Base-by-base conservation (phyloP, 2,329 filamentous ascomycete species). In the Biscogniauxia mediterranea region DNA sequence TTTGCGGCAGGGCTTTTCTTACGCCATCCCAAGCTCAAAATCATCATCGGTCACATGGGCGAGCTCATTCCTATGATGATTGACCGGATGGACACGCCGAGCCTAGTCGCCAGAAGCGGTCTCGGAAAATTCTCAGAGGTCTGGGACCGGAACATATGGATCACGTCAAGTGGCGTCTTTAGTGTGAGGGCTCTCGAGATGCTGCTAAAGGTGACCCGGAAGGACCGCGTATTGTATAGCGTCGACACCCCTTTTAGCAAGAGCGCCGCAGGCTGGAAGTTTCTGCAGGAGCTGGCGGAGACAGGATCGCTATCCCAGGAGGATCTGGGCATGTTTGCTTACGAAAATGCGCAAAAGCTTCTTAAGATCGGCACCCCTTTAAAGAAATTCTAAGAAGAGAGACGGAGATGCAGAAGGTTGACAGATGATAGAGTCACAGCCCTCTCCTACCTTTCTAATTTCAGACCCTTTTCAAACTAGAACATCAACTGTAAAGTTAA, bases 161-260 rank as follows among this genome's bases (percentile, higher is more conserved):
- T 88, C 25, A 86, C 84, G 1, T 85, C 83, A 1, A 81, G 78
- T 57, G 84, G 84, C 2, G 78, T 81, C 59, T 85, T 81, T 70
- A 78, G 78, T 26, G 61, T 85, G 19, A 62, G 61, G n/a, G 49
- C 51, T 11, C 32, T 62, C 3, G 60, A 64, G 42, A 62, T 65
- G 61, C 50, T 64, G 1, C 8, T 65, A 13, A 63, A 60, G 59
- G 79, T 79, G 6, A 83, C 79, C 1, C 75, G 73, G 19, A 74
- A 78, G n/a, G 82, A 85, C 23, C 76, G 76, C 15, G 77, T 87
- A 1, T 59, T 87, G 68, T 86, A 82, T 66, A 85, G 81, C 62
- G 80, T 85, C 9, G 84, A 86, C 66, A 86, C 85, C 65, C 85
- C 84, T 0, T 85, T 86, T 55, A 77, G 77, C 52, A 74, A 73